These are phyloP conservation scores for Penicillium malachiteum DNA, from an alignment of 495 filamentous ascomycete genomes.

Conservation along the genomic window DNA sequence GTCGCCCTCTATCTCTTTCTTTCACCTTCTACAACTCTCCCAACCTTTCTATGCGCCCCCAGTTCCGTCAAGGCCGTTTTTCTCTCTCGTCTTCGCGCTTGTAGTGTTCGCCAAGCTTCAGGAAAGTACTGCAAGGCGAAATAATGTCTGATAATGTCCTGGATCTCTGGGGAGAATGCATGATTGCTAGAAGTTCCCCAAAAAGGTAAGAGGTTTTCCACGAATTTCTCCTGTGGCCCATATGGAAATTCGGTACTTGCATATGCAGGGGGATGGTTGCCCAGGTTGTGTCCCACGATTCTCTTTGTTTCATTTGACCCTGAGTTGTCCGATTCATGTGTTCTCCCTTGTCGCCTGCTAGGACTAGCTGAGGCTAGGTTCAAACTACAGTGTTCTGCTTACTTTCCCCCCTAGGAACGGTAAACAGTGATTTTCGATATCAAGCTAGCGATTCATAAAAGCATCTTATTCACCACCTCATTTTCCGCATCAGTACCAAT, in stretches of 20 bases:
- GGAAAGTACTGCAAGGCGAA: slow-evolving; percentile 2
- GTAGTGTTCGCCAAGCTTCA: slow-evolving; percentile 31
- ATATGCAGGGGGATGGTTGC: neutral
- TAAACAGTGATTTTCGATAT: neutral
- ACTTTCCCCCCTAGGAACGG: neutral
- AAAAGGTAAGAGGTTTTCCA: slow-evolving; percentile 13
- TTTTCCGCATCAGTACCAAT: neutral
- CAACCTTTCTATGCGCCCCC: neutral
- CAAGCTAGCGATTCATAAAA: neutral
- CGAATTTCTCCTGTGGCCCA: neutral
- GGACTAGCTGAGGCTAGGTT: neutral
- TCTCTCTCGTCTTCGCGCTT: slow-evolving; percentile 32
- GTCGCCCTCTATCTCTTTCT: slow-evolving; percentile 27
- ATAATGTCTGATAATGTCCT: slow-evolving; percentile 10
- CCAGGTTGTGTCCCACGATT: neutral
- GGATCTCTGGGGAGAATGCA: neutral
- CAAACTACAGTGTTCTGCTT: neutral
- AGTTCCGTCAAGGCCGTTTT: slow-evolving; percentile 27
- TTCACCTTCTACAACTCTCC: slow-evolving; percentile 23
- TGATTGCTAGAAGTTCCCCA: neutral
- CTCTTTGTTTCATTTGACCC: neutral
- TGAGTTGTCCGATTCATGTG: neutral
- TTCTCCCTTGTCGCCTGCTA: neutral
- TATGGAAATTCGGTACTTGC: neutral
- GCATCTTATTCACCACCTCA: neutral